Base-by-base conservation (phyloP, 805 yeast genomes). In the Ogataea trehaloabstinens region DNA sequence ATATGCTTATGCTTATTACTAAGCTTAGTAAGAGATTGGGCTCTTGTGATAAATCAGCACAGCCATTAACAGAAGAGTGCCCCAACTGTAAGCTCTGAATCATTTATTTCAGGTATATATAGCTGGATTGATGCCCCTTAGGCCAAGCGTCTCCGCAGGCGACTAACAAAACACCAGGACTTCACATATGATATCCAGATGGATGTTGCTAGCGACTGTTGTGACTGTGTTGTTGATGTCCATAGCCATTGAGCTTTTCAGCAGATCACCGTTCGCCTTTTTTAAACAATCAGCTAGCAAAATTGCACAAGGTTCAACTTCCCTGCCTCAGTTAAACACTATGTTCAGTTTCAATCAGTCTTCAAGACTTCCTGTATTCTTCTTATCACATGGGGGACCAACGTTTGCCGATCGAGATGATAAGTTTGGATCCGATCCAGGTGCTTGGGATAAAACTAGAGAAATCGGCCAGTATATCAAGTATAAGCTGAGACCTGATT, bases 311-410 rank as follows among this genome's bases (percentile, higher is more conserved):
- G n/a, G n/a, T n/a, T n/a, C n/a, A n/a, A n/a, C n/a, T n/a, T n/a
- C n/a, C n/a, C n/a, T n/a, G n/a, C n/a, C n/a, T n/a, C n/a, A n/a
- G n/a, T n/a, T n/a, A n/a, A n/a, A n/a, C n/a, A n/a, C 25, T 8
- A 12, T 12, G 25, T 25, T 34, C 24, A 16, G 10, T 13, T 51
- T 54, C 34, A 46, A 41, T 6, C 35, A 45, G 22, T 40, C 54
- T 13, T 34, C 24, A 4, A 46, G 60, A 7, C 35, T 55, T 19
- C 91, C 93, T 5, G 73, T 79, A 1, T 82, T 64, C 55, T 86
- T 85, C 58, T 55, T 84, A 30, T 78, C 87, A n/a, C 95, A 85
- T 61, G 95, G 95, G 6, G 93, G 90, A 0, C 95, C 95, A 6
- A 78, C 85, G 1, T 83, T 85, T 57, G 75, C 84, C 68, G 80